These are phyloP conservation scores for Boletus patriciae DNA, from an alignment of 768 basidiomycete species.

Conservation along the genomic window DNA sequence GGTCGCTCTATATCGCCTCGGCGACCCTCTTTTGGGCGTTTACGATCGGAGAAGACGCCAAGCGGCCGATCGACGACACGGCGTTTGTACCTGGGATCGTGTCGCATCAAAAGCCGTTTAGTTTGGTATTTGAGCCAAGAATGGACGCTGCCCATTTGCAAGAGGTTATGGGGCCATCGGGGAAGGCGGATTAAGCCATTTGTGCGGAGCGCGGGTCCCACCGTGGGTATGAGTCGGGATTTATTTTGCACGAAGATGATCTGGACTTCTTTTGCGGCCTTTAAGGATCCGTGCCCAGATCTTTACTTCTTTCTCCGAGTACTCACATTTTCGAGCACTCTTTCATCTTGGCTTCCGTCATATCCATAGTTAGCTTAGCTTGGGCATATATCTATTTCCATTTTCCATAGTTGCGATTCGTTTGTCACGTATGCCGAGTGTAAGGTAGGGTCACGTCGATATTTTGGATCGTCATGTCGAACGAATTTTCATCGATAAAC, in stretches of 20 bases:
- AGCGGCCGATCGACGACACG: conserved; percentile 55
- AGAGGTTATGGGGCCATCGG: conserved; percentile 6
- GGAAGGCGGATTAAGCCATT: not conserved
- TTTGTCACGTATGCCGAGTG: too few relatives aligned
- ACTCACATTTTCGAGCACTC: conserved; percentile 85
- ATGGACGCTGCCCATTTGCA: conserved; percentile 17
- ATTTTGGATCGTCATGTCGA: too few relatives aligned
- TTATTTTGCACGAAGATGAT: too few relatives aligned
- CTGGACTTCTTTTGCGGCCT: too few relatives aligned
- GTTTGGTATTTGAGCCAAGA: conserved; percentile 53
- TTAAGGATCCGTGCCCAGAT: too few relatives aligned
- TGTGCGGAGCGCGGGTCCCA: too few relatives aligned
- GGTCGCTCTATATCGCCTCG: conserved; percentile 63
- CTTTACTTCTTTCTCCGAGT: conserved; percentile 40
- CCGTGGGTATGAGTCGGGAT: too few relatives aligned
- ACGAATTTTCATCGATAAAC: too few relatives aligned
- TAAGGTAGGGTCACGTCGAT: too few relatives aligned
- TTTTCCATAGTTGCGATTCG: too few relatives aligned
- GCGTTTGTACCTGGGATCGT: conserved; percentile 66
- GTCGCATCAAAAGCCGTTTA: conserved; percentile 61
- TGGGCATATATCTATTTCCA: too few relatives aligned
- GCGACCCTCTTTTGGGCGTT: conserved; percentile 68
- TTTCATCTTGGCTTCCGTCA: conserved; percentile 77
- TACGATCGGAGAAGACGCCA: conserved; percentile 46
- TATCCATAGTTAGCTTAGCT: conserved; percentile 88